Conservation (phyloP, 768 basidiomycete species). For the Filobasidium floriforme region DNA sequence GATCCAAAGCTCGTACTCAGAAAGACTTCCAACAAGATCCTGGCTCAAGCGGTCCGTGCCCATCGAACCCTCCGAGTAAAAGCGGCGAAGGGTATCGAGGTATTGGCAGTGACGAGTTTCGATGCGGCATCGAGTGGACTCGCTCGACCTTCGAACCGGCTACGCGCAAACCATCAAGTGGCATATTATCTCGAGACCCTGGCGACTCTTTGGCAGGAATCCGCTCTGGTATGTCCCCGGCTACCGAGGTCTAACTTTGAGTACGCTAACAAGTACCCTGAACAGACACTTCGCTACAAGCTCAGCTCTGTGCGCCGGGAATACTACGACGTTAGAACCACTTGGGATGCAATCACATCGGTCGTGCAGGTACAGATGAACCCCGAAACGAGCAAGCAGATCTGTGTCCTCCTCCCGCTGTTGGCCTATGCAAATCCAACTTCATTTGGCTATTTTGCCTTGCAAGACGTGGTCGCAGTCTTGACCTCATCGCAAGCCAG, state of each 20-base stretch:
- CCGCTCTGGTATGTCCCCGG: slow-evolving; percentile 1
- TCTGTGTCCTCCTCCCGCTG: slow-evolving; percentile 11
- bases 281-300: slow-evolving; percentile 16
- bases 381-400: neutral
- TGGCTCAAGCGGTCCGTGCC: slow-evolving; percentile 10
- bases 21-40: neutral
- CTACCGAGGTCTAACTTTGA: neutral
- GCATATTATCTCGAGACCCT: neutral
- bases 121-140: slow-evolving; percentile 19
- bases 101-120: slow-evolving; percentile 18
- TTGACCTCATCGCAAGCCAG: slow-evolving; percentile 5
- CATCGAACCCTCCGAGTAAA: slow-evolving; percentile 9
- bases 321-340: slow-evolving; percentile 18
- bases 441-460: neutral
- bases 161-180: neutral
- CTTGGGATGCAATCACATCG: slow-evolving; percentile 12
- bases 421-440: slow-evolving; percentile 11
- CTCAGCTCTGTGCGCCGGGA: slow-evolving; percentile 12
- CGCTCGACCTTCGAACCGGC: neutral
- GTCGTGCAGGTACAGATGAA: neutral
- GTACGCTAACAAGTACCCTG: neutral
- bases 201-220: slow-evolving; percentile 14
- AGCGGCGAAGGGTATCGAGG: slow-evolving; percentile 19
- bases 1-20: slow-evolving; percentile 11
- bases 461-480: slow-evolving; percentile 10